Base-by-base conservation (phyloP, 148 eudicot species). In the Cornus controversa region DNA sequence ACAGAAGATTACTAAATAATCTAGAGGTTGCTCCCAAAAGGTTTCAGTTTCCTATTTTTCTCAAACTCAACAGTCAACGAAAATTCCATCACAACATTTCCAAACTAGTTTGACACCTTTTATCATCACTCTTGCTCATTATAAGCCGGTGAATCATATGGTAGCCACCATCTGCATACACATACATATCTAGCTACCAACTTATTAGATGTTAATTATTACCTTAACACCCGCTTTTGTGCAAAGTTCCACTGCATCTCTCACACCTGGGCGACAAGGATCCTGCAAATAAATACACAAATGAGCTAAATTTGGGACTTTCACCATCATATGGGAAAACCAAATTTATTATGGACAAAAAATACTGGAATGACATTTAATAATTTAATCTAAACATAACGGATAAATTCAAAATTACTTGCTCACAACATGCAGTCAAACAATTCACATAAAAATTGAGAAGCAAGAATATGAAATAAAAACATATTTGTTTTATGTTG, bases 201-300 rank as follows among this genome's bases (percentile, higher is more conserved):
- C 29, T n/a, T 42, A 62, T 18, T 40, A 37, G 45, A 20, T 6
- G 34, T 4, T 16, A 5, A 75, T 11, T 58, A 69, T 23, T 86
- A 94, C 98, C 98, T 91, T 90, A 60, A 94, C 94, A 71, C 98
- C 98, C 70, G 98, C 95, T 66, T 86, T 83, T 66, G 84, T 77
- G 70, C 98, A 94, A 20, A 91, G 68, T 78, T 82, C 82, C 74
- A 94, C 98, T 29, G 98, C 97, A 64, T 91, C 92, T 83, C 78
- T 88, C 62, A 92, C 98, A 78, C 97, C 97, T 37, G 97, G 91
- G 20, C 97, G 95, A 76, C 98, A 92, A 77, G 98, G 98, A 85
- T 94, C 98, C 98, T 94, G 79, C 72, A 83, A 24, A 85, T 34
- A 72, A 78, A 66, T 76, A 73, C 47, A n/a, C 54, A 27, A 25